Conservation (phyloP, 2,329 filamentous ascomycete genomes). For the Rutstroemia sp. region DNA sequence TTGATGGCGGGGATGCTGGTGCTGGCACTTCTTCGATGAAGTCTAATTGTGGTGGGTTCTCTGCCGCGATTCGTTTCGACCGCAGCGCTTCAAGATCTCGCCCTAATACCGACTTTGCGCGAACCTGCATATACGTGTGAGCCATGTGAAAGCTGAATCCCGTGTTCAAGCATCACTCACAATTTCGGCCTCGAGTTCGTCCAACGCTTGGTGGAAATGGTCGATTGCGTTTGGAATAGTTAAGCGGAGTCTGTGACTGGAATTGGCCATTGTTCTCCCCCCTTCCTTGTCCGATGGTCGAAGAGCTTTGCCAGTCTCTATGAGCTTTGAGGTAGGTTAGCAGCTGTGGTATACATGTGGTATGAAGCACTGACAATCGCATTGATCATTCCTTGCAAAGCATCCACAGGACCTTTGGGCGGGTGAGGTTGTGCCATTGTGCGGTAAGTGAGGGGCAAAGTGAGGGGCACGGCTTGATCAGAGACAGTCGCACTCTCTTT, state of each 20-base stretch:
- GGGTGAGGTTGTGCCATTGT: constrained; percentile 16
- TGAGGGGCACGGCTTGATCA: not conserved
- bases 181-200: constrained; percentile 50
- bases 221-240: constrained; percentile 25
- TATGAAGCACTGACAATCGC: constrained; percentile 40
- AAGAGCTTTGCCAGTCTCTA: constrained; percentile 52
- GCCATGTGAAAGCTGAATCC: not conserved
- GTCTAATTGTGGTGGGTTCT: constrained; percentile 20
- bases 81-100: constrained; percentile 42
- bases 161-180: constrained; percentile 31
- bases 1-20: constrained; percentile 13
- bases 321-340: constrained; percentile 36
- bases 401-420: constrained; percentile 25
- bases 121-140: constrained; percentile 30
- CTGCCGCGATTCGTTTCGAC: constrained; percentile 23
- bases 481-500: not conserved
- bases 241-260: constrained; percentile 18
- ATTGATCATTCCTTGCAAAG: constrained; percentile 46
- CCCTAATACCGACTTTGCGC: constrained; percentile 47
- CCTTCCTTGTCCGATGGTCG: constrained; percentile 41
- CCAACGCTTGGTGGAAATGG: constrained; percentile 41
- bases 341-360: not conserved
- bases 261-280: constrained; percentile 31
- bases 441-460: not conserved
- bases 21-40: constrained; percentile 10